Conservation (phyloP, 192 early-diverging fungal species). For the Podila horticola region DNA sequence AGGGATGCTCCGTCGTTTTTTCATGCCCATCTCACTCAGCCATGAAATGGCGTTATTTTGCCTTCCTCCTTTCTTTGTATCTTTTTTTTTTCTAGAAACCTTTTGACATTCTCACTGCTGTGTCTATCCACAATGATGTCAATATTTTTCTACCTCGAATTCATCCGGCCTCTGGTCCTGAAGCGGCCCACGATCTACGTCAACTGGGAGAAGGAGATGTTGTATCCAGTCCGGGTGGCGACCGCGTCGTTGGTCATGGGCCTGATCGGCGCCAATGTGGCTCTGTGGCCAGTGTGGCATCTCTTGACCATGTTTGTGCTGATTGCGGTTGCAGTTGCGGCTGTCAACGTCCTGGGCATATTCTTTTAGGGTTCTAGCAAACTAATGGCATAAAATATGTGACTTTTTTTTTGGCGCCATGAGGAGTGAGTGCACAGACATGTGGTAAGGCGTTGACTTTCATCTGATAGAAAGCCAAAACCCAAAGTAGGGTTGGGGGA, state of each 20-base stretch:
- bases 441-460: too few relatives aligned
- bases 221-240: conserved; percentile 33
- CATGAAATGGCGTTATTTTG: too few relatives aligned
- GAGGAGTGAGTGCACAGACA: too few relatives aligned
- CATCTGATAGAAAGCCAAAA: too few relatives aligned
- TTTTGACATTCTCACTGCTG: conserved; percentile 43
- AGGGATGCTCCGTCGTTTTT: neutral
- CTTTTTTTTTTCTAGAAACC: conserved; percentile 2
- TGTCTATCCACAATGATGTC: conserved; percentile 33
- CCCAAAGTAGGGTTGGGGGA: too few relatives aligned
- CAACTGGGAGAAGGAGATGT: conserved; percentile 42
- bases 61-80: too few relatives aligned
- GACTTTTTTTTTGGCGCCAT: too few relatives aligned
- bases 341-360: conserved; percentile 30
- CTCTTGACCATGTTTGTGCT: conserved; percentile 33
- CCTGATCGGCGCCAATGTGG: conserved; percentile 18
- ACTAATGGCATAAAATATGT: too few relatives aligned
- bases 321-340: conserved; percentile 17
- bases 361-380: conserved; percentile 13
- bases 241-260: conserved; percentile 22
- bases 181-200: conserved; percentile 35
- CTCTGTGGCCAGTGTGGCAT: conserved; percentile 47
- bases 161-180: conserved; percentile 26
- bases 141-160: conserved; percentile 50
- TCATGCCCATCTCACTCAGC: neutral